Base-by-base conservation (phyloP, 129 eudicot genomes). In the Lactuca saligna region DNA sequence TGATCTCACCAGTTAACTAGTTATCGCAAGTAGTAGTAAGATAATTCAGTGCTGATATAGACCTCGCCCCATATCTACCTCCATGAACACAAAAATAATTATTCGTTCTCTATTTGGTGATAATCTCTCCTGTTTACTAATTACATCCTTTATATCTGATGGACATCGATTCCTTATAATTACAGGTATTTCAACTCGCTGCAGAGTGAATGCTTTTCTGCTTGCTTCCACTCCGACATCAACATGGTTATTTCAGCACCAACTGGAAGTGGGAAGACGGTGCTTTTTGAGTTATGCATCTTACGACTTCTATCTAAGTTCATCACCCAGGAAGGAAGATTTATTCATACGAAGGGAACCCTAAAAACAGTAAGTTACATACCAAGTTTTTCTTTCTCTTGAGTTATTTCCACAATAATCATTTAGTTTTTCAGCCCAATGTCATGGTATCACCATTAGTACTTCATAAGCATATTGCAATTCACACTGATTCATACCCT, bases 211-310 rank as follows among this genome's bases (percentile, higher is more conserved):
- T 94, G 99, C 75, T 94, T 94, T 77, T 80, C 96, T 68, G 76
- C 88, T 42, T 94, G 99, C 78, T 94, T 77, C 78, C 86, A 85
- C 70, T 85, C 97, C 63, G 99, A 94, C 74, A 71, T 85, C 29
- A 94, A 94, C 81, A 94, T 94, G 99, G 97, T 94, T 69, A 83
- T 94, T 51, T 94, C 99, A 35, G 99, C 99, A 68, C 99, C 97
- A 63, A 94, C 99, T 46, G 99, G 99, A 71, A 94, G 99, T 80
- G 99, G 99, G 39, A 94, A 94, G 77, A 94, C 99, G n/a, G 99
- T 90, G 75, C 93, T 94, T 48, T 94, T 94, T 80, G 99, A 94
- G 83, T 76, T 94, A 79, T 94, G 91, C 83, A 90, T 90, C 74
- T 78, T 94, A 80, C 85, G 99, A 86, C 88, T 90, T 75, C 80